Evolutionary conservation across 306 rosid species (phyloP).

Genomic region (Ammopiptanthus mongolicus): DNA sequence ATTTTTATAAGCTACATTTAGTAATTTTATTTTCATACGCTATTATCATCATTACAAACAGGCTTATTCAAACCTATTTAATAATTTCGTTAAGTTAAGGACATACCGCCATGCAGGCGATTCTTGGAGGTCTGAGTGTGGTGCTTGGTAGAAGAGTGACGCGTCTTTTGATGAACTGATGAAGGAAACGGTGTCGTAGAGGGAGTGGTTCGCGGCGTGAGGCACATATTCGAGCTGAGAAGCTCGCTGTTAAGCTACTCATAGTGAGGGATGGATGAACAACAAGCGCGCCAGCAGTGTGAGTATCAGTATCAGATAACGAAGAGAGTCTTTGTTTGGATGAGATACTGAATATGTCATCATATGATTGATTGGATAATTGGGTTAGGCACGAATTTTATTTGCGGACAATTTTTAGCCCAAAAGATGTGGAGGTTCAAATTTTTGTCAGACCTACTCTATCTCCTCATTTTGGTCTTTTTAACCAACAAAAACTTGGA

Average conservation of each 20-base stretch:
- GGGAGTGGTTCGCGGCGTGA: slow-evolving; percentile 25
- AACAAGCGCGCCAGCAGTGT: neutral
- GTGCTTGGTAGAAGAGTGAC: slow-evolving; percentile 29
- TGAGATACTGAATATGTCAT: too few species aligned
- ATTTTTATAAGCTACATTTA: too few species aligned
- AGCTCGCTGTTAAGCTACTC: slow-evolving; percentile 57
- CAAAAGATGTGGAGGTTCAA: too few species aligned
- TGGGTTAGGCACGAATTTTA: too few species aligned
- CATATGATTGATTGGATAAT: too few species aligned
- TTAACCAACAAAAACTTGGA: too few species aligned
- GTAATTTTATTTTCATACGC: too few species aligned
- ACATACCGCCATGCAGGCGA: slow-evolving; percentile 86
- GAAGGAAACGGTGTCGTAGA: slow-evolving; percentile 28
- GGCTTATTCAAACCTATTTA: too few species aligned
- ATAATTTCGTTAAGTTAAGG: neutral
- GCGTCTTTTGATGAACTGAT: slow-evolving; percentile 27
- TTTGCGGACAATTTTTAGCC: too few species aligned
- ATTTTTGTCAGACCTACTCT: too few species aligned
- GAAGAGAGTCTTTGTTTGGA: neutral
- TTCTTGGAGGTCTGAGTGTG: slow-evolving; percentile 30
- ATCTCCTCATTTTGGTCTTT: too few species aligned
- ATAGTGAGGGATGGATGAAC: slow-evolving; percentile 14
- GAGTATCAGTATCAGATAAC: neutral
- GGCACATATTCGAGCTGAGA: slow-evolving; percentile 42
- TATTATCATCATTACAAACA: too few species aligned